These are phyloP conservation scores for Akebia trifoliata DNA, from an alignment of 164 flowering plant genomes.

Conservation along the genomic window DNA sequence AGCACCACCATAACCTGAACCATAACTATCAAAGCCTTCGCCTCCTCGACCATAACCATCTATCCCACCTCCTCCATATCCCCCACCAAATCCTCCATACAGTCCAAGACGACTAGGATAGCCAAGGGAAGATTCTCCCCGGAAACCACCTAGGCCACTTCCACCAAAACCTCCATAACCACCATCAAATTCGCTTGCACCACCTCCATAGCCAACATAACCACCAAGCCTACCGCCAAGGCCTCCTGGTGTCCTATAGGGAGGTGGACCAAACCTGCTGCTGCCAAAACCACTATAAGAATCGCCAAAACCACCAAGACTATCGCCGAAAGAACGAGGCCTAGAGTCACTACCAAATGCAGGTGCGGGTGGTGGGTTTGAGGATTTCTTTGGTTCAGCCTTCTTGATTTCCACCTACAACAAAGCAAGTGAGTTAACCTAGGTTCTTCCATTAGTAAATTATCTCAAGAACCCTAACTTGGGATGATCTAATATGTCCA, in stretches of 20 bases:
- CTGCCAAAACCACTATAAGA: conserved; percentile 55
- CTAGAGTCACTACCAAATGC: conserved; percentile 77
- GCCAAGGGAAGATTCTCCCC: conserved; percentile 46
- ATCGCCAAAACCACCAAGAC: conserved; percentile 52
- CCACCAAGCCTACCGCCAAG: conserved; percentile 58
- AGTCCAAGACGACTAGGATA: conserved; percentile 55
- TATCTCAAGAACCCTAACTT: too few relatives aligned
- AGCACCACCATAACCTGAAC: conserved; percentile 52
- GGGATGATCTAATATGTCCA: too few relatives aligned
- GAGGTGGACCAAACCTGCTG: conserved; percentile 58
- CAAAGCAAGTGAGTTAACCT: conserved; percentile 84
- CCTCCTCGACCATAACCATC: conserved; percentile 54
- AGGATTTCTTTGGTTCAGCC: conserved; percentile 98
- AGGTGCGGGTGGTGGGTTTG: conserved; percentile 59
- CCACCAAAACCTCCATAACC: conserved; percentile 41
- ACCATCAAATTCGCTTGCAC: conserved; percentile 42
- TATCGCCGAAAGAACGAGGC: conserved; percentile 57
- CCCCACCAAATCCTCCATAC: conserved; percentile 51
- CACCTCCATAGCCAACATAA: conserved; percentile 48
- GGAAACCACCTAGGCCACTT: conserved; percentile 39
- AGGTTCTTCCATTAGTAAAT: conserved; percentile 28
- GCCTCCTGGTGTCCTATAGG: conserved; percentile 64
- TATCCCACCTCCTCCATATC: conserved; percentile 45
- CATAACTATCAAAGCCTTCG: conserved; percentile 59
- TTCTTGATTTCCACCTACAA: conserved; percentile 99